phyloP scores from a whole-genome alignment of 495 filamentous ascomycete genomes.

The Bacidia rubella region DNA sequence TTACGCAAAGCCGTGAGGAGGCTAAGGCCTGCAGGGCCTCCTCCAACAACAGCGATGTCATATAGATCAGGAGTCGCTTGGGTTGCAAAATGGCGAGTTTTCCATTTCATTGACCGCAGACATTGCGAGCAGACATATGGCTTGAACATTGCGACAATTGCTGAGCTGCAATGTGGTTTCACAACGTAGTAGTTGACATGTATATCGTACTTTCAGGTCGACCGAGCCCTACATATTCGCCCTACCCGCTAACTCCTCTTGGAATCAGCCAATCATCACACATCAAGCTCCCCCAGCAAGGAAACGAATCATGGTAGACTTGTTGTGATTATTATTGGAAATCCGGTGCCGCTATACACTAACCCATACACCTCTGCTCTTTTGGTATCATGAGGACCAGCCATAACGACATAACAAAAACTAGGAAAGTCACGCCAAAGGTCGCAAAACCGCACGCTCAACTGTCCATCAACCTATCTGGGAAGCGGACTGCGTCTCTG shows the following conservation, averaged over 20 bases:
- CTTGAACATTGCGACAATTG: conserved; percentile 1
- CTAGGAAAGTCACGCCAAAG: conserved; percentile 9
- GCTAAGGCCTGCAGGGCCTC: conserved; percentile 88
- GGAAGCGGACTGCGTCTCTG: conserved; percentile 9
- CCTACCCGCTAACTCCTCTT: too few species aligned
- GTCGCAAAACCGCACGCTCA: not conserved
- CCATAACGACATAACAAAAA: not conserved
- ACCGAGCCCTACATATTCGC: too few species aligned
- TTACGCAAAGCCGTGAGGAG: conserved; percentile 76
- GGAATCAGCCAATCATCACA: too few species aligned
- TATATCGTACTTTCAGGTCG: too few species aligned
- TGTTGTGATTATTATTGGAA: too few species aligned
- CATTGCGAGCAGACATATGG: conserved; percentile 14
- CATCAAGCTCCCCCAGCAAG: too few species aligned
- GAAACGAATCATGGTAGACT: too few species aligned
- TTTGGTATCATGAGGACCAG: conserved; percentile 4
- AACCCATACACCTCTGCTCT: not conserved
- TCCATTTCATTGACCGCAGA: conserved; percentile 1
- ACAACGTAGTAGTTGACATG: too few species aligned
- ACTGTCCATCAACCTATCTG: not conserved
- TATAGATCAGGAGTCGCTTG: conserved; percentile 39
- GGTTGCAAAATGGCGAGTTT: conserved; percentile 12
- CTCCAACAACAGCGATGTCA: conserved; percentile 91
- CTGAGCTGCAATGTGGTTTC: too few species aligned
- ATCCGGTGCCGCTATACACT: not conserved